phyloP scores from a whole-genome alignment of 352 stramenopile genomes.

The Albugo laibachii region DNA sequence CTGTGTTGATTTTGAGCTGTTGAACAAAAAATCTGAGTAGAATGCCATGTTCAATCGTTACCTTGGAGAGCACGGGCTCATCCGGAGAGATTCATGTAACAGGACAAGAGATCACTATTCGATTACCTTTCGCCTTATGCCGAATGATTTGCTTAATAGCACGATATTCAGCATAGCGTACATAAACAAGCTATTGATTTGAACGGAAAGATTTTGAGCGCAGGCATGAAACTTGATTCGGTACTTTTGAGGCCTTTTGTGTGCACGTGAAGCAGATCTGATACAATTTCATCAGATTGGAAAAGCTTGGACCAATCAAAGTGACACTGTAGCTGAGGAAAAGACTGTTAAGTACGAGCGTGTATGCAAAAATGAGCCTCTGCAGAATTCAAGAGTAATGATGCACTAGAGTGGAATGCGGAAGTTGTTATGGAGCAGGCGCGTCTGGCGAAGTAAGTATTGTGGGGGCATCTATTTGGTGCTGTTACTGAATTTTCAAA shows the following conservation, averaged over 20 bases:
- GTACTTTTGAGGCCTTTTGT: neutral
- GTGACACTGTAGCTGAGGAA: constrained; percentile 6
- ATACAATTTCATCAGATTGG: constrained; percentile 18
- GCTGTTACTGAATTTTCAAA: too few species aligned
- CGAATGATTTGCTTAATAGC: constrained; percentile 7
- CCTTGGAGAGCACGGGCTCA: constrained; percentile 52
- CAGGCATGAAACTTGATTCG: constrained; percentile 13
- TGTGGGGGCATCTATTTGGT: too few species aligned
- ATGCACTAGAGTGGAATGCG: constrained; percentile 12
- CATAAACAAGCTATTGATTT: constrained; percentile 46
- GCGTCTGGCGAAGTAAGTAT: constrained; percentile 21
- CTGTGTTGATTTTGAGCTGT: neutral
- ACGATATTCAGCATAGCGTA: constrained; percentile 64
- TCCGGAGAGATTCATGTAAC: constrained; percentile 32
- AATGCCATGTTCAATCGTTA: constrained; percentile 63
- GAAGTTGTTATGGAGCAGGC: constrained; percentile 59
- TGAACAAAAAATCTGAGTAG: constrained; percentile 4
- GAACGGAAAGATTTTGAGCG: constrained; percentile 19
- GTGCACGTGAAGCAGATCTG: neutral
- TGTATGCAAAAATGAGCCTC: neutral
- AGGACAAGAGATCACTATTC: neutral
- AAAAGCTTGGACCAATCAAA: constrained; percentile 34
- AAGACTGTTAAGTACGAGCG: constrained; percentile 22
- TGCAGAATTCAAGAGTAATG: neutral
- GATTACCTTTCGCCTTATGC: too few species aligned